Evolutionary conservation across 192 early-diverging fungal genomes (phyloP).

Genomic region (Coemansia sp.): DNA sequence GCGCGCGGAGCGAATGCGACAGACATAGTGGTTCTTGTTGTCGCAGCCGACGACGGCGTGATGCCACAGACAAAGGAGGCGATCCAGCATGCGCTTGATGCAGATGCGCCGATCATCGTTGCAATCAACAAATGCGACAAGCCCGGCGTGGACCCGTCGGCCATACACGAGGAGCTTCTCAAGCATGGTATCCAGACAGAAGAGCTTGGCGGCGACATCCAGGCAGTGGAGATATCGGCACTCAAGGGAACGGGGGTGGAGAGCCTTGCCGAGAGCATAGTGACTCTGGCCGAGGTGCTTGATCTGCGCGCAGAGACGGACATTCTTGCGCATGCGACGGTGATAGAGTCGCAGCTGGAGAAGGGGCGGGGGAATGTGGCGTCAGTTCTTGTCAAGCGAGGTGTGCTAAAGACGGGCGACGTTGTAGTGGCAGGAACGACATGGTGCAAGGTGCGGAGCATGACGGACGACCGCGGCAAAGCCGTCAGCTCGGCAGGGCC

Average conservation of each 20-base stretch:
- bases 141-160: slow-evolving; percentile 66
- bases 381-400: slow-evolving; percentile 84
- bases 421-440: slow-evolving; percentile 82
- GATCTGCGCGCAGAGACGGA: slow-evolving; percentile 82
- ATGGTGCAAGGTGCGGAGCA: slow-evolving; percentile 83
- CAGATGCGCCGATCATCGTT: slow-evolving; percentile 87
- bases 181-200: slow-evolving; percentile 82
- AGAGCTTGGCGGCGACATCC: slow-evolving; percentile 91
- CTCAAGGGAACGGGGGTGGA: slow-evolving; percentile 85
- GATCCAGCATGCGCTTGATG: slow-evolving; percentile 83
- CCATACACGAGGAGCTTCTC: slow-evolving; percentile 67
- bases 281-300: slow-evolving; percentile 80
- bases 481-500: slow-evolving; percentile 74
- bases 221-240: slow-evolving; percentile 86
- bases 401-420: slow-evolving; percentile 76
- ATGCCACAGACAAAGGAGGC: slow-evolving; percentile 99
- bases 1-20: slow-evolving; percentile 90
- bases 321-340: slow-evolving; percentile 75
- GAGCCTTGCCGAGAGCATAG: slow-evolving; percentile 84
- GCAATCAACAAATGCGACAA: slow-evolving; percentile 99
- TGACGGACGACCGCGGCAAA: slow-evolving; percentile 78
- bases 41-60: slow-evolving; percentile 95
- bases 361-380: slow-evolving; percentile 85
- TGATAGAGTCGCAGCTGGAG: slow-evolving; percentile 87
- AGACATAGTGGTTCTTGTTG: slow-evolving; percentile 95